Conservation (phyloP, 2,329 filamentous ascomycete genomes). For the Cytospora schulzeri region DNA sequence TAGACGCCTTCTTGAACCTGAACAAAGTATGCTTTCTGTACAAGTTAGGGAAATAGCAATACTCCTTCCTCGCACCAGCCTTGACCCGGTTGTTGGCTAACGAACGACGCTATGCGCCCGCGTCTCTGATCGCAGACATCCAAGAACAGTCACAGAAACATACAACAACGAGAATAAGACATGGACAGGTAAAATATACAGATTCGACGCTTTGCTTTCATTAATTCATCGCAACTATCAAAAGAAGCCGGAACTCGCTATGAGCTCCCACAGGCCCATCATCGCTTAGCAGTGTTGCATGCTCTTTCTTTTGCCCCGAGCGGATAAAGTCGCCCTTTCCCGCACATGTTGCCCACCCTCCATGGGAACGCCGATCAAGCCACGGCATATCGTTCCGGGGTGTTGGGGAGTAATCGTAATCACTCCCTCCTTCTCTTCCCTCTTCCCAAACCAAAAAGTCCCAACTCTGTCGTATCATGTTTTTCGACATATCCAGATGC, state of each 20-base stretch:
- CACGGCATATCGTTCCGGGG: neutral
- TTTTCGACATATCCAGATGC: constrained; percentile 1
- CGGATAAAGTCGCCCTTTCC: neutral
- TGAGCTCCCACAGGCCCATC: neutral
- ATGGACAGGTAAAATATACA: too few species aligned
- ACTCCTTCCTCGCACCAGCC: neutral
- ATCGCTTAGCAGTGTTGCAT: neutral
- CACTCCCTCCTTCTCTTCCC: neutral
- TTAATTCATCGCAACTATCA: neutral
- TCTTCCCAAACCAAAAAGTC: neutral
- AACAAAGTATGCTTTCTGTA: neutral
- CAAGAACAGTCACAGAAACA: too few species aligned
- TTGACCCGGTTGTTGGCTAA: neutral
- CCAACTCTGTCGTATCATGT: neutral
- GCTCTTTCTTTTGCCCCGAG: neutral
- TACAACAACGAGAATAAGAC: too few species aligned
- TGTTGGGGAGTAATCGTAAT: neutral
- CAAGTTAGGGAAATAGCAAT: neutral
- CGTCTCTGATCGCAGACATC: neutral
- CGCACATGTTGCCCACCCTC: neutral
- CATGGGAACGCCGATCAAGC: neutral
- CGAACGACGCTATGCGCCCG: too few species aligned
- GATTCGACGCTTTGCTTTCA: neutral
- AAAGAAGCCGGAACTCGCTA: neutral
- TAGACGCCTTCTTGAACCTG: neutral